Evolutionary conservation across 106 monocot genomes (phyloP).

Genomic region (Apostasia shenzhenica): DNA sequence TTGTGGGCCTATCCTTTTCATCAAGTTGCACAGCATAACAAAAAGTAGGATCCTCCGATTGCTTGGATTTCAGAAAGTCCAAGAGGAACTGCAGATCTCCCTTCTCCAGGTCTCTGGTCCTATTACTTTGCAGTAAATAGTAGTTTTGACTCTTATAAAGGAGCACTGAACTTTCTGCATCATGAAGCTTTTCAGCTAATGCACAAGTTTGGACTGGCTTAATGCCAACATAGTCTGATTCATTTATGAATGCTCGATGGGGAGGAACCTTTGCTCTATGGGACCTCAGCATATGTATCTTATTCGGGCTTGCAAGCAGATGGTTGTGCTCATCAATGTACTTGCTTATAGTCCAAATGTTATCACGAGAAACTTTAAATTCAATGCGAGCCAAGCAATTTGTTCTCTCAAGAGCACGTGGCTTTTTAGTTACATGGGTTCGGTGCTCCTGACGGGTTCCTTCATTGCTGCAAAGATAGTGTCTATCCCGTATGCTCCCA

Average conservation of each 20-base stretch:
- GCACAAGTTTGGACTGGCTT: constrained; percentile 12
- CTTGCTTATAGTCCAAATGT: constrained; percentile 37
- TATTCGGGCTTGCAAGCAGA: constrained; percentile 35
- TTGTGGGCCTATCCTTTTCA: constrained; percentile 45
- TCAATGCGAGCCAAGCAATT: constrained; percentile 61
- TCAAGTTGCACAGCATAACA: constrained; percentile 64
- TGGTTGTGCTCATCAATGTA: constrained; percentile 61
- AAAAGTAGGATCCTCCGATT: constrained; percentile 56
- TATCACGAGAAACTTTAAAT: constrained; percentile 37
- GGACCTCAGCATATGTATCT: constrained; percentile 48
- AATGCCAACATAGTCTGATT: constrained; percentile 29
- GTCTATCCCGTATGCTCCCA: constrained; percentile 35
- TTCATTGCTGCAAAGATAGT: constrained; percentile 61
- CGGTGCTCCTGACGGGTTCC: constrained; percentile 42
- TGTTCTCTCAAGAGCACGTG: constrained; percentile 56
- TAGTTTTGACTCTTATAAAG: constrained; percentile 25
- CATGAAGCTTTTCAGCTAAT: neutral
- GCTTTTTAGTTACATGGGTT: constrained; percentile 40
- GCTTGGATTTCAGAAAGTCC: constrained; percentile 53
- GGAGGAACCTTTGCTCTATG: constrained; percentile 33
- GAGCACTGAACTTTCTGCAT: constrained; percentile 11
- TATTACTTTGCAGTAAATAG: constrained; percentile 23
- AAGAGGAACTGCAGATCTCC: constrained; percentile 54
- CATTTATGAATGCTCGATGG: constrained; percentile 21
- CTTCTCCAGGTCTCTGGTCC: constrained; percentile 40